Evolutionary conservation across 1,284 basidiomycete genomes (phyloP).

Genomic region (Phylloboletellus chloephorus): DNA sequence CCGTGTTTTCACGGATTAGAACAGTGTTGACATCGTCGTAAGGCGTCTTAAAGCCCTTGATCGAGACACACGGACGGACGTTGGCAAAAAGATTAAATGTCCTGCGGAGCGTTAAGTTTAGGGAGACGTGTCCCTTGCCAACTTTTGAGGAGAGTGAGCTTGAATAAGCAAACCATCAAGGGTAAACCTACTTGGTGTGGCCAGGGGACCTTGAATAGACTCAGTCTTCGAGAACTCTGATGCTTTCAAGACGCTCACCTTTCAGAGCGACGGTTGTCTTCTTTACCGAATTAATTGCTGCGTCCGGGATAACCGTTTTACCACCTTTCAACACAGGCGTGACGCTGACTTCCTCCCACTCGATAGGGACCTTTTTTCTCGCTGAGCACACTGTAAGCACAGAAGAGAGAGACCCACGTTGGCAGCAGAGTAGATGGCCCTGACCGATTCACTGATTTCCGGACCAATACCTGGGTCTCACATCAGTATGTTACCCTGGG

Average conservation of each 20-base stretch:
- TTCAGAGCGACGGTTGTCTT: slow-evolving; percentile 98
- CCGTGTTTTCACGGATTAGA: slow-evolving; percentile 98
- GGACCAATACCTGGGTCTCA: slow-evolving; percentile 83
- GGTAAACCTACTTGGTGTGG: slow-evolving; percentile 74
- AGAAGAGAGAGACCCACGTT: slow-evolving; percentile 45
- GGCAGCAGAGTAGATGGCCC: slow-evolving; percentile 88
- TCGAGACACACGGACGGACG: slow-evolving; percentile 93
- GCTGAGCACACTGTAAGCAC: slow-evolving; percentile 5
- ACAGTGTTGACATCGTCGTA: slow-evolving; percentile 99
- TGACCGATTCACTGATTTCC: slow-evolving; percentile 95
- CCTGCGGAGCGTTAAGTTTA: slow-evolving; percentile 94
- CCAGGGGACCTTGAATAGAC: slow-evolving; percentile 66
- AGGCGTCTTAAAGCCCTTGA: slow-evolving; percentile 96
- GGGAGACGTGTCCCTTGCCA: slow-evolving; percentile 97
- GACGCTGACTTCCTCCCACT: slow-evolving; percentile 99
- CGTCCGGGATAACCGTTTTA: slow-evolving; percentile 95
- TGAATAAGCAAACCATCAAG: slow-evolving; percentile 4
- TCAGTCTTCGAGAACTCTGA: slow-evolving; percentile 8
- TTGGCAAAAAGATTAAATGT: slow-evolving; percentile 99
- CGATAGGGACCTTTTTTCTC: slow-evolving; percentile 74
- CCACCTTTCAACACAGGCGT: slow-evolving; percentile 91
- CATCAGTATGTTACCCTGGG: slow-evolving; percentile 17
- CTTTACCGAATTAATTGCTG: slow-evolving; percentile 88
- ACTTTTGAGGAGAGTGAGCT: slow-evolving; percentile 44
- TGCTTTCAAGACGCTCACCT: slow-evolving; percentile 47